phyloP scores from a whole-genome alignment of 129 eudicot species.

The Glebionis coronaria region DNA sequence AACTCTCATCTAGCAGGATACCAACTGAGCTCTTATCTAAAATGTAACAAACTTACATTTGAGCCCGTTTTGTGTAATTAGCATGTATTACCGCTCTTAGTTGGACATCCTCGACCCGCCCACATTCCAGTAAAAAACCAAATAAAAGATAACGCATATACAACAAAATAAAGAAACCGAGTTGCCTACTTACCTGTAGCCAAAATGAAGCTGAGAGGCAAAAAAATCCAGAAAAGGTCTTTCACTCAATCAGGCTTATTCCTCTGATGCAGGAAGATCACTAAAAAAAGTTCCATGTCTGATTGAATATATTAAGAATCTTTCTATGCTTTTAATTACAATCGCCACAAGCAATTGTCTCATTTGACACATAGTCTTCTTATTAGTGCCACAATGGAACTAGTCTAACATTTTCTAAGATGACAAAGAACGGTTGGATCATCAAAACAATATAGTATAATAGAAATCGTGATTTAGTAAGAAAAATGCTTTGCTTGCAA shows the following conservation, averaged over 20 bases:
- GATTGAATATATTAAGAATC: background rate
- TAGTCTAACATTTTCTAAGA: too few relatives aligned
- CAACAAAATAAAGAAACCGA: background rate
- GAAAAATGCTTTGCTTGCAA: too few relatives aligned
- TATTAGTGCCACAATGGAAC: too few relatives aligned
- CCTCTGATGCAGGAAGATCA: conserved; percentile 10
- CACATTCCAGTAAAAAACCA: background rate
- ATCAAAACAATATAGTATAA: too few relatives aligned
- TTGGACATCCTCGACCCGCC: background rate
- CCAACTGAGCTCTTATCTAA: conserved; percentile 6
- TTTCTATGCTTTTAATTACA: background rate
- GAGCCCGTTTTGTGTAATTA: background rate
- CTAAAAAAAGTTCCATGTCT: conserved; percentile 6
- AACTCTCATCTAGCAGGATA: conserved; percentile 8
- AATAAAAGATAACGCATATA: background rate
- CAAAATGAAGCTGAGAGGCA: background rate
- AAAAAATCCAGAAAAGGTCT: conserved; percentile 3
- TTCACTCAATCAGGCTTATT: conserved; percentile 12
- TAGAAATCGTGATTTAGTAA: too few relatives aligned
- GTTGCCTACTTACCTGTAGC: background rate
- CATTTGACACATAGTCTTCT: too few relatives aligned
- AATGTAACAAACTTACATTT: background rate
- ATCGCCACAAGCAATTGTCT: too few relatives aligned
- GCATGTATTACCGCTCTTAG: background rate
- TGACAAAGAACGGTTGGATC: too few relatives aligned